Evolutionary conservation across 2,329 filamentous ascomycete species (phyloP).

Genomic region (Diplodia sapinea): DNA sequence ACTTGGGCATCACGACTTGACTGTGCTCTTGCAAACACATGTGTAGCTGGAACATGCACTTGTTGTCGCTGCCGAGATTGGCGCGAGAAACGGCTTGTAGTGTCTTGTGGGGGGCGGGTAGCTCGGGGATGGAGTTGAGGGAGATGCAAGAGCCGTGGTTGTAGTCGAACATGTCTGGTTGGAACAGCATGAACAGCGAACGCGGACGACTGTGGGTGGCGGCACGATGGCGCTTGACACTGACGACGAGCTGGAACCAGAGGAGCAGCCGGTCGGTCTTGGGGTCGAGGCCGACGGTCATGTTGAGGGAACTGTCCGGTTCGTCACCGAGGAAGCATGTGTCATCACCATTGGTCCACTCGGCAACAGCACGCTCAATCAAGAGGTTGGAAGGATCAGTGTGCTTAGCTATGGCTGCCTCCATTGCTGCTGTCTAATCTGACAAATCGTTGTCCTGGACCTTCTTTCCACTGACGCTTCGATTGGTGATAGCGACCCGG

Average conservation of each 20-base stretch:
- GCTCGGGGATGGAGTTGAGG: not conserved
- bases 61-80: not conserved
- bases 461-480: no score
- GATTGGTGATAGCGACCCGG: not conserved
- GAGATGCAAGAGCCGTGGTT: not conserved
- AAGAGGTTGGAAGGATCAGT: not conserved
- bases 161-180: conserved; percentile 6
- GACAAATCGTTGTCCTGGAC: no score
- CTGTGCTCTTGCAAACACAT: not conserved
- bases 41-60: not conserved
- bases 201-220: not conserved
- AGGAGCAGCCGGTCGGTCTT: not conserved
- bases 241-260: conserved; percentile 15
- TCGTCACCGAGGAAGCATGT: not conserved
- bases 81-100: not conserved
- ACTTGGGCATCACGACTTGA: conserved; percentile 16
- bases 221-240: not conserved
- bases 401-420: not conserved
- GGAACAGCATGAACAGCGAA: not conserved
- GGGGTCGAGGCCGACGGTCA: not conserved
- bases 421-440: not conserved
- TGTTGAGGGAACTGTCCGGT: conserved; percentile 1
- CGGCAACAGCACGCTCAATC: conserved; percentile 11
- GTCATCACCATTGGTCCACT: not conserved
- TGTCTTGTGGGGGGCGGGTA: not conserved